Evolutionary conservation across 257 asterid species (phyloP).

Genomic region (Lantana camara): DNA sequence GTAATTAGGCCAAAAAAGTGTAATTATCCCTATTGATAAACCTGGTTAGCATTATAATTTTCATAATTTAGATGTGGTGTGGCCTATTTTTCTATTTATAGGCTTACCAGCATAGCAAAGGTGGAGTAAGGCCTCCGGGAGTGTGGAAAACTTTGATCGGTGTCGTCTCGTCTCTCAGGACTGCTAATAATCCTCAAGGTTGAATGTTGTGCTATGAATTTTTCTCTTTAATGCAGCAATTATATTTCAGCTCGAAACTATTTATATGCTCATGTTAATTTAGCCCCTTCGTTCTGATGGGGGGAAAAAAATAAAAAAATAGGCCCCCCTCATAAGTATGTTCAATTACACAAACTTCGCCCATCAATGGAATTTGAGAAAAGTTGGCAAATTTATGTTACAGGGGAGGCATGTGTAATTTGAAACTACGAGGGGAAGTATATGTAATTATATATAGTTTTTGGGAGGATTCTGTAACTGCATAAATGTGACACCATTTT

Average conservation of each 20-base stretch:
- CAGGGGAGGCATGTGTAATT: no score
- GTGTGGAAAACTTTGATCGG: slow-evolving; percentile 71
- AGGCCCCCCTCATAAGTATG: no score
- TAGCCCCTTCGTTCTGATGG: no score
- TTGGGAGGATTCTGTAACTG: no score
- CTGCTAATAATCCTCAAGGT: slow-evolving; percentile 44
- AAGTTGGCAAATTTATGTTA: no score
- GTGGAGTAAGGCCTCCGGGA: slow-evolving; percentile 73
- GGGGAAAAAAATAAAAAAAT: no score
- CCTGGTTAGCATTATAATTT: not conserved
- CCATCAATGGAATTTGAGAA: no score
- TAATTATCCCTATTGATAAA: no score
- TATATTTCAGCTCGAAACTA: not conserved
- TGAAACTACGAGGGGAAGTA: no score
- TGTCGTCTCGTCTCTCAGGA: slow-evolving; percentile 54
- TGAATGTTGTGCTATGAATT: slow-evolving; percentile 39
- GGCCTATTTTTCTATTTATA: slow-evolving; percentile 22
- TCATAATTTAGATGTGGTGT: not conserved
- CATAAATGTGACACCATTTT: not conserved
- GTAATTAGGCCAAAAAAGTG: no score
- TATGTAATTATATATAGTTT: no score
- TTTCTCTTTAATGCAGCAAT: not conserved
- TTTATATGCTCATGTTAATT: not conserved
- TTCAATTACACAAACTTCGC: no score
- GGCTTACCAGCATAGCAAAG: slow-evolving; percentile 70